phyloP scores from a whole-genome alignment of 371 early-diverging fungal species.

The Amoeboaphelidium protococcarum region DNA sequence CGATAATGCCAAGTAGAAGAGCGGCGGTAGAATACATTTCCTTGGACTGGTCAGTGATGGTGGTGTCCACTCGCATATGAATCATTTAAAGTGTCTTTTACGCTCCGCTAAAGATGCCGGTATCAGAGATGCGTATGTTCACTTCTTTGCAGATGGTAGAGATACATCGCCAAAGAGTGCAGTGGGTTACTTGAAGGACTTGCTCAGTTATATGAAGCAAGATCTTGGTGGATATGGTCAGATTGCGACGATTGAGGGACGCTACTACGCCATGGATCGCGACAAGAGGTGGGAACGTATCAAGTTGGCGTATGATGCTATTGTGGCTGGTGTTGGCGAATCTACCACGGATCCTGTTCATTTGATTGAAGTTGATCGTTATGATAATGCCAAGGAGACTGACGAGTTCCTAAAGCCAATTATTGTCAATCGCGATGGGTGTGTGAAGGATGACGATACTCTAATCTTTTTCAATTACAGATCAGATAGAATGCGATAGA shows the following conservation, averaged over 20 bases:
- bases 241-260: slow-evolving; percentile 76
- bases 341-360: slow-evolving; percentile 25
- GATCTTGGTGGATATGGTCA: slow-evolving; percentile 47
- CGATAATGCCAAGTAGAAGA: no score
- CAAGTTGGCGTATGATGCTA: slow-evolving; percentile 66
- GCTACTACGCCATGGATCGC: slow-evolving; percentile 99
- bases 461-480: slow-evolving; percentile 87
- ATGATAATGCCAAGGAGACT: no score
- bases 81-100: slow-evolving; percentile 64
- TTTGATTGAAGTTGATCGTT: no score
- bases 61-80: slow-evolving; percentile 95
- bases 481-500: slow-evolving; percentile 96
- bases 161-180: slow-evolving; percentile 82
- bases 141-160: slow-evolving; percentile 96
- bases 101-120: slow-evolving; percentile 52
- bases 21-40: slow-evolving; percentile 75
- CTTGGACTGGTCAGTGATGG: slow-evolving; percentile 97
- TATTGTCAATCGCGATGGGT: slow-evolving; percentile 38
- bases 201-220: slow-evolving; percentile 30
- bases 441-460: slow-evolving; percentile 42
- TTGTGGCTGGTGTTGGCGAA: slow-evolving; percentile 56
- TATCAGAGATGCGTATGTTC: slow-evolving; percentile 70
- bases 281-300: slow-evolving; percentile 98
- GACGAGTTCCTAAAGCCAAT: slow-evolving; percentile 98
- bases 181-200: slow-evolving; percentile 35